Base-by-base conservation (phyloP, 768 basidiomycete species). In the Suillus hirtellus region DNA sequence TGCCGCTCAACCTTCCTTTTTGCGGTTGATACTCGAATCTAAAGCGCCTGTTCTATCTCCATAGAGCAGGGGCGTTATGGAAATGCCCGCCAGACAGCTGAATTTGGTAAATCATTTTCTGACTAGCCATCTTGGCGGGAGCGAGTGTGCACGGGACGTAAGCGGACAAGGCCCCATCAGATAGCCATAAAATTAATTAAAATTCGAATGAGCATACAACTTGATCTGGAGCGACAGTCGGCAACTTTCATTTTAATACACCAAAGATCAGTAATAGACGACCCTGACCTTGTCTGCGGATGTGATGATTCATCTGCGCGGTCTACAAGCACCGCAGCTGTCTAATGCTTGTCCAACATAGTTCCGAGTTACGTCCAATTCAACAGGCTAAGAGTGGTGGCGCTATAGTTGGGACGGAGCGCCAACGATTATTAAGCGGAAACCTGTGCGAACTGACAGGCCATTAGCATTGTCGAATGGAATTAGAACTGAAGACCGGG, bases 121-220 rank as follows among this genome's bases (percentile, higher is more conserved):
- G 21, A 65, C 60, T 66, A 63, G 63, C 69, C 66, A 65, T 64
- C 37, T 67, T 65, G 67, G 67, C 73, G 73, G 73, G 66, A 76
- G 73, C 73, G 73, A 74, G 69, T 65, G 56, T 24, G 24, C 64
- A 70, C 46, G 64, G 64, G 65, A 74, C 73, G 73, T 74, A 74
- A 74, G 67, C 71, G 69, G 70, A 63, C 68, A 52, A 60, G 64
- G 62, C 72, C 63, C 65, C 66, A 73, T 71, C 66, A 69, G 52
- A 70, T 47, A 68, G 60, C 53, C 65, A 58, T 42, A 46, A 65
- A 59, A 63, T 65, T 62, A 65, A 73, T 67, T 52, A 52, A 60
- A 67, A 72, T 73, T 68, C 52, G 24, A 56, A 49, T 34, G 37
- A 64, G 64, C 44, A 43, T 64, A 65, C 50, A 42, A 37, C 40